A percentile compares a stretch with the other conserved stretches of the same genome.
These are phyloP conservation scores for Croton setiger DNA, from an alignment of 441 rosid species.

Conservation along the genomic window DNA sequence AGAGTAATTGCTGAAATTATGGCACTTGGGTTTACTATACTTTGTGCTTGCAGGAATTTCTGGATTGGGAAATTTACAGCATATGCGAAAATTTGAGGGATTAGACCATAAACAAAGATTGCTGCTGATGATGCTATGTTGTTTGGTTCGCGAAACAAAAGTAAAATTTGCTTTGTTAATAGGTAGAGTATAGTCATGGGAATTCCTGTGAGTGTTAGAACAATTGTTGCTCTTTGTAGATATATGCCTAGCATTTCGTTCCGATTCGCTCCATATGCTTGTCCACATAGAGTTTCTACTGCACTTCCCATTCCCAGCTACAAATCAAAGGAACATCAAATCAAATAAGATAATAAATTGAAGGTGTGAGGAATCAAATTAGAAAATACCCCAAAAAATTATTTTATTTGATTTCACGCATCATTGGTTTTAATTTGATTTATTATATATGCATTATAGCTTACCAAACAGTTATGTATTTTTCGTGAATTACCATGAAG, in stretches of 20 bases:
- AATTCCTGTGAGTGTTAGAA: slow-evolving; percentile 50
- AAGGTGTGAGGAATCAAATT: not conserved
- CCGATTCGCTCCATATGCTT: slow-evolving; percentile 65
- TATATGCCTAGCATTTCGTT: slow-evolving; percentile 66
- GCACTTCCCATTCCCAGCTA: slow-evolving; percentile 92
- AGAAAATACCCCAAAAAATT: too few relatives aligned
- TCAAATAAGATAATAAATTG: too few relatives aligned
- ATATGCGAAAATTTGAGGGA: slow-evolving; percentile 81
- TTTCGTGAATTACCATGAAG: slow-evolving; percentile 44
- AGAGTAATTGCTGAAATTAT: slow-evolving; percentile 60
- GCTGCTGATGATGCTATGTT: slow-evolving; percentile 55
- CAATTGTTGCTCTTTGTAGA: slow-evolving; percentile 61
- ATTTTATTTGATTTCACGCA: too few relatives aligned
- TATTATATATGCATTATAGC: too few relatives aligned
- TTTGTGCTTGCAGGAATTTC: slow-evolving; percentile 79
- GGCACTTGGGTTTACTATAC: slow-evolving; percentile 71
- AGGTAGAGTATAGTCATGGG: slow-evolving; percentile 47
- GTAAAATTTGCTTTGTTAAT: slow-evolving; percentile 51
- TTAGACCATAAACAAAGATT: slow-evolving; percentile 56
- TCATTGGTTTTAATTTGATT: too few relatives aligned
- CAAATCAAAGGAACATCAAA: not conserved
- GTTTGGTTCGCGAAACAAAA: slow-evolving; percentile 47
- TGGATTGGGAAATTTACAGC: slow-evolving; percentile 78
- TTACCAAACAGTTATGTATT: too few relatives aligned
- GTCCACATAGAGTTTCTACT: slow-evolving; percentile 84